A percentile compares a stretch with the other conserved stretches of the same genome.
Evolutionary conservation across 441 rosid genomes (phyloP).

Genomic region (Aleurites moluccanus): DNA sequence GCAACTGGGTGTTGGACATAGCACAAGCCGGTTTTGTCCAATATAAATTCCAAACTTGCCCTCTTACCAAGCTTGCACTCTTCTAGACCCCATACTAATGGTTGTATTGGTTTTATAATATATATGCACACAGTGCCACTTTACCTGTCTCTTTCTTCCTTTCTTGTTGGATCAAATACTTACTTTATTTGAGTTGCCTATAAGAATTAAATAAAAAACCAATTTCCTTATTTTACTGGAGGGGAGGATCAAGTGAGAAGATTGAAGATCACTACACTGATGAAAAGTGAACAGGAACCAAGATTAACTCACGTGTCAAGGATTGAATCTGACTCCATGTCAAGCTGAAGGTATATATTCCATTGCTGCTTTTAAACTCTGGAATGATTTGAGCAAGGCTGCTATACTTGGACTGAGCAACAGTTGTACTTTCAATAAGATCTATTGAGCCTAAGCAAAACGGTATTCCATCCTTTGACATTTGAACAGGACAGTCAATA

Average conservation of each 20-base stretch:
- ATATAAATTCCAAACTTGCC: too few relatives aligned
- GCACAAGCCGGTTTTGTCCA: too few relatives aligned
- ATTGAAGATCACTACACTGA: neutral
- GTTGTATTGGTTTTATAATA: neutral
- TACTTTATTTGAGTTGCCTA: neutral
- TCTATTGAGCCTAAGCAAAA: constrained; percentile 60
- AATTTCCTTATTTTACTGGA: neutral
- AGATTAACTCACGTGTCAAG: constrained; percentile 53
- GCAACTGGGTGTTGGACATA: too few relatives aligned
- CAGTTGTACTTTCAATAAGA: constrained; percentile 50
- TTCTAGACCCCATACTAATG: neutral
- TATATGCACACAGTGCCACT: neutral
- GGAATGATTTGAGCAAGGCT: constrained; percentile 38
- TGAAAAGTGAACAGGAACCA: constrained; percentile 13
- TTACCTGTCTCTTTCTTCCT: neutral
- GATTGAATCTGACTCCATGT: constrained; percentile 57
- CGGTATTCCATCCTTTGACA: constrained; percentile 64
- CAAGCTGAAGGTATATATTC: constrained; percentile 62
- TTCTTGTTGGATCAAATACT: neutral
- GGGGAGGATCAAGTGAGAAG: neutral
- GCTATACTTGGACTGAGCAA: constrained; percentile 41
- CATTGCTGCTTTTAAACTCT: constrained; percentile 30
- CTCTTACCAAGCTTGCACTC: too few relatives aligned
- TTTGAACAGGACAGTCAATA: constrained; percentile 78
- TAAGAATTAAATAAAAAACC: neutral